These are phyloP conservation scores for Sarocladiaceae sp. DNA, from an alignment of 2,329 filamentous ascomycete genomes.

Conservation along the genomic window DNA sequence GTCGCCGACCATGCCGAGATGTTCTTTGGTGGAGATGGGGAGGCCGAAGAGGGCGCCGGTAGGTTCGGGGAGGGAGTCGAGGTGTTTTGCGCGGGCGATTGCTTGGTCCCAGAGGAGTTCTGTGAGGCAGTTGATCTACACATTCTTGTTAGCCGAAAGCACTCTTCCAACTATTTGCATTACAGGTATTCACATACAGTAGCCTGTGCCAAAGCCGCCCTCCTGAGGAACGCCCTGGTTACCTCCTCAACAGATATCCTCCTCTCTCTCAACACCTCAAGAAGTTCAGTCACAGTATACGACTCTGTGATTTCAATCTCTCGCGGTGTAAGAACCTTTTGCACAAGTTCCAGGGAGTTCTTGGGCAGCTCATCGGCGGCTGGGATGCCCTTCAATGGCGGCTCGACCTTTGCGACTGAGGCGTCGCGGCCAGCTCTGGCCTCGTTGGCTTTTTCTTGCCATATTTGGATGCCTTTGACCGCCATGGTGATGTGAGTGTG, in stretches of 20 bases:
- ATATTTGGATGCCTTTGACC: not conserved
- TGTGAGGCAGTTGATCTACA: slow-evolving; percentile 28
- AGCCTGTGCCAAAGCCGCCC: slow-evolving; percentile 13
- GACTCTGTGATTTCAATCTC: slow-evolving; percentile 12
- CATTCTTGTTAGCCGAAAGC: slow-evolving; percentile 8
- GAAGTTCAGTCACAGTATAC: not conserved
- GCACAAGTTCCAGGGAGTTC: slow-evolving; percentile 19
- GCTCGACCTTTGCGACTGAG: slow-evolving; percentile 21
- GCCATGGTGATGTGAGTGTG: no score
- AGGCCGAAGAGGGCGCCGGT: slow-evolving; percentile 40
- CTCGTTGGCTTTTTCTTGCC: slow-evolving; percentile 2
- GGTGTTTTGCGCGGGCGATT: slow-evolving; percentile 25
- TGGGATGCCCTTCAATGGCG: slow-evolving; percentile 20
- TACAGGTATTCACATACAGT: not conserved
- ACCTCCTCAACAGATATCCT: slow-evolving; percentile 11
- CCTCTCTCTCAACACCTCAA: slow-evolving; percentile 3
- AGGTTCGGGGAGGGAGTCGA: slow-evolving; percentile 28
- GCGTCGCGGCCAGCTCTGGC: slow-evolving; percentile 16
- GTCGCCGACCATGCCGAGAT: slow-evolving; percentile 29
- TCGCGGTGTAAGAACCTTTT: slow-evolving; percentile 16
- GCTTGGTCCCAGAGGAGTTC: slow-evolving; percentile 31
- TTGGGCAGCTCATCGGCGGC: slow-evolving; percentile 13
- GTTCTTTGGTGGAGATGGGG: slow-evolving; percentile 37
- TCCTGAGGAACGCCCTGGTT: slow-evolving; percentile 13
- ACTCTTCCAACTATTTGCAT: not conserved